A percentile compares a stretch with the other conserved stretches of the same genome.
Evolutionary conservation across 768 basidiomycete species (phyloP).

Genomic region (Pleurotus djamor): DNA sequence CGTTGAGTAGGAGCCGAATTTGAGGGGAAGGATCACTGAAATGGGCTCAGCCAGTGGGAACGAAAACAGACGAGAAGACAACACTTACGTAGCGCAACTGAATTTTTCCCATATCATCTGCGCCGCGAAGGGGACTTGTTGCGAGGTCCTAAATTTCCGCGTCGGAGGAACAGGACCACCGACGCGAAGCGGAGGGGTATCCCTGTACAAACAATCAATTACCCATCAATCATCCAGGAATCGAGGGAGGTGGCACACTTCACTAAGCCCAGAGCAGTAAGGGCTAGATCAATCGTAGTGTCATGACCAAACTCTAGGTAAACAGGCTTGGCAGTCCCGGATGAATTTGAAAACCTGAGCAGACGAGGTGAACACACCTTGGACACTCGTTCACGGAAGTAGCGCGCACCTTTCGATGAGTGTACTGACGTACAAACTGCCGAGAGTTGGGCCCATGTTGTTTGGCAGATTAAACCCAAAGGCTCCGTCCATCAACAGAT

Average conservation of each 20-base stretch:
- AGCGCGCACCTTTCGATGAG: slow-evolving; percentile 31
- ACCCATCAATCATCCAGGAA: neutral
- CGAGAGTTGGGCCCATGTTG: slow-evolving; percentile 30
- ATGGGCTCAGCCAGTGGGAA: neutral
- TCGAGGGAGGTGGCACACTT: slow-evolving; percentile 18
- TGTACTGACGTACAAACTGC: slow-evolving; percentile 33
- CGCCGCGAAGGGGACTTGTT: slow-evolving; percentile 40
- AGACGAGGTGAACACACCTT: neutral
- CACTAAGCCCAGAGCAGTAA: slow-evolving; percentile 34
- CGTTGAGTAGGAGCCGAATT: slow-evolving; percentile 39
- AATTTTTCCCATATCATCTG: slow-evolving; percentile 42
- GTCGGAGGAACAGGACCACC: slow-evolving; percentile 17
- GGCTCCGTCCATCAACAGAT: slow-evolving; percentile 32
- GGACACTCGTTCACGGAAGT: neutral
- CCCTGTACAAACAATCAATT: slow-evolving; percentile 19
- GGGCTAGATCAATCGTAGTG: slow-evolving; percentile 32
- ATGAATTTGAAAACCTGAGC: slow-evolving; percentile 29
- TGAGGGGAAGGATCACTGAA: slow-evolving; percentile 29
- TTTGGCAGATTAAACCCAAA: slow-evolving; percentile 32
- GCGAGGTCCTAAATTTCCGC: slow-evolving; percentile 35
- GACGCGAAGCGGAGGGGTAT: slow-evolving; percentile 24
- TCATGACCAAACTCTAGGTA: slow-evolving; percentile 44
- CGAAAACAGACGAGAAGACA: neutral
- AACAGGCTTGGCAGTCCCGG: slow-evolving; percentile 25
- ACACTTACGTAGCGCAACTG: slow-evolving; percentile 28